Evolutionary conservation across 305 asterid genomes (phyloP).

Genomic region (Fraxinus dipetala): DNA sequence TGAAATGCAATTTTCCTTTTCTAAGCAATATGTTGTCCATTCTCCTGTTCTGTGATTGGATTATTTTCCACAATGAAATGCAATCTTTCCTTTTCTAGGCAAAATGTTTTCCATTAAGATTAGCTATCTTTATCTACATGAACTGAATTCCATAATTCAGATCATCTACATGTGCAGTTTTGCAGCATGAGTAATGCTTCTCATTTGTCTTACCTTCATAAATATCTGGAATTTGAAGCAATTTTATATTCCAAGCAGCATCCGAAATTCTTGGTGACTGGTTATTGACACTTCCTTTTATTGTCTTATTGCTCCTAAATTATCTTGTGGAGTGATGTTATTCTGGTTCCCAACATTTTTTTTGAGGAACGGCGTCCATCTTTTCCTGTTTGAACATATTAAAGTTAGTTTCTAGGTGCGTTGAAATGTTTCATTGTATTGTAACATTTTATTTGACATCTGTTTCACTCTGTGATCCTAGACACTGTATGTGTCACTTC

Average conservation of each 20-base stretch:
- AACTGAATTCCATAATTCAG: neutral
- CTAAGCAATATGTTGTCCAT: neutral
- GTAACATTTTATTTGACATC: neutral
- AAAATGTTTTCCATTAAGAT: neutral
- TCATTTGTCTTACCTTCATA: neutral
- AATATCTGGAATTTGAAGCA: neutral
- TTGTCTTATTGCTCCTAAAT: neutral
- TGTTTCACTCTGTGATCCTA: neutral
- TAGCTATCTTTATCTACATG: neutral
- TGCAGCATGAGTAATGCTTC: conserved; percentile 6
- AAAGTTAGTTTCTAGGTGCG: neutral
- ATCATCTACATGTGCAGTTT: conserved; percentile 4
- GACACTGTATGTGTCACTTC: neutral
- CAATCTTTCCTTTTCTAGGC: neutral
- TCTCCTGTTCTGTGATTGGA: neutral
- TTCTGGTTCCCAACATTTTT: neutral
- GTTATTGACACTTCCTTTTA: neutral
- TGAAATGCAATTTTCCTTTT: neutral
- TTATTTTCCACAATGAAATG: neutral
- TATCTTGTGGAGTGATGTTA: neutral
- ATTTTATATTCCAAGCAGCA: conserved; percentile 3
- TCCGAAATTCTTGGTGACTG: neutral
- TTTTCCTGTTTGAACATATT: neutral
- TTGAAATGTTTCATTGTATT: conserved; percentile 1
- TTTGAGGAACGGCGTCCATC: neutral